Conservation (phyloP, 306 rosid genomes). For the Cicer arietinum region DNA sequence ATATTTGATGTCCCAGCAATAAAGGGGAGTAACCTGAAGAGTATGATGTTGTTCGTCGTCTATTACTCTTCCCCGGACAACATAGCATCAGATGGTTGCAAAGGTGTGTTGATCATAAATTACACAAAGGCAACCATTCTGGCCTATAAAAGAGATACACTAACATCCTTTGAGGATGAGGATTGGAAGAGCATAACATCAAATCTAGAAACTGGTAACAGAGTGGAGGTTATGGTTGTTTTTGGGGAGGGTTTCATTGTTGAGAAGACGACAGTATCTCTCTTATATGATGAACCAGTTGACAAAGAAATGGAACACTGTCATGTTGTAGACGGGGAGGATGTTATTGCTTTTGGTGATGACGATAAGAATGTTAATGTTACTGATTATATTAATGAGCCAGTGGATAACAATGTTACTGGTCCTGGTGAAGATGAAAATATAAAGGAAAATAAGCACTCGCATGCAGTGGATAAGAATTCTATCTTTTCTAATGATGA, state of each 20-base stretch:
- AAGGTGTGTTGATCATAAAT: slow-evolving; percentile 11
- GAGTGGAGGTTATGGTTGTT: slow-evolving; percentile 8
- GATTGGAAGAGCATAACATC: slow-evolving; percentile 28
- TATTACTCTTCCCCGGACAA: neutral
- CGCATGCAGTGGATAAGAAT: neutral
- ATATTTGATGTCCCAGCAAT: neutral
- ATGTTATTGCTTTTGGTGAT: neutral
- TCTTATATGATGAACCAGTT: neutral
- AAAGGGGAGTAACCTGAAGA: neutral
- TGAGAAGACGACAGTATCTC: neutral
- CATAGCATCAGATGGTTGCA: neutral
- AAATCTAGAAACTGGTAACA: slow-evolving; percentile 9
- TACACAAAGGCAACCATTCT: slow-evolving; percentile 4
- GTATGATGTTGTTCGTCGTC: neutral
- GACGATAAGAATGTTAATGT: neutral
- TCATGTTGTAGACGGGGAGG: neutral
- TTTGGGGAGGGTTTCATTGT: slow-evolving; percentile 14
- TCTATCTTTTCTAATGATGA: neutral
- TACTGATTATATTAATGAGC: neutral
- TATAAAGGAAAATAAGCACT: neutral
- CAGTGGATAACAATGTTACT: neutral
- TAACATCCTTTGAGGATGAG: slow-evolving; percentile 21
- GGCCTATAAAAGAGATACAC: neutral
- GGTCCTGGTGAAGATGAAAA: neutral
- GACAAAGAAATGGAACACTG: neutral